Evolutionary conservation across 495 filamentous ascomycete genomes (phyloP).

Genomic region (Neurospora sp.): DNA sequence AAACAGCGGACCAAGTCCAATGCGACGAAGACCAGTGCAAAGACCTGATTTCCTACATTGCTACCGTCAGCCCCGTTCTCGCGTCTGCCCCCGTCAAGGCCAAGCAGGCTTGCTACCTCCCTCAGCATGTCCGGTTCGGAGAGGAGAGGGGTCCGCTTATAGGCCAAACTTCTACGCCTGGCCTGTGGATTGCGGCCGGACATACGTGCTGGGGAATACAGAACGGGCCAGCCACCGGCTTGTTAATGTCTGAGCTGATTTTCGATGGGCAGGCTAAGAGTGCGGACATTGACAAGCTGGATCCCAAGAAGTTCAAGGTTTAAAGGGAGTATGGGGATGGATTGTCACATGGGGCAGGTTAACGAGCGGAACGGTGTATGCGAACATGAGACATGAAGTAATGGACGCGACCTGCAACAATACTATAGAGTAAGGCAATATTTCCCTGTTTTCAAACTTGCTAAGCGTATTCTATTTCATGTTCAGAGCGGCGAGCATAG

Average conservation of each 20-base stretch:
- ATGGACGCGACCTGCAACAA: neutral
- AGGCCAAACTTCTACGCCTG: conserved; percentile 62
- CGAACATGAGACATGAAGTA: neutral
- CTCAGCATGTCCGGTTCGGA: conserved; percentile 53
- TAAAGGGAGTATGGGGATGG: conserved; percentile 10
- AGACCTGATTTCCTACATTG: conserved; percentile 77
- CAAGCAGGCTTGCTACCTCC: conserved; percentile 89
- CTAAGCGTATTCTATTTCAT: neutral
- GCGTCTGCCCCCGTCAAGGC: conserved; percentile 66
- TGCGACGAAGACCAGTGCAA: conserved; percentile 71
- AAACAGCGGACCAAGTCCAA: conserved; percentile 65
- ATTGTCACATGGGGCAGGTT: neutral
- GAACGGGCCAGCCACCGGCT: conserved; percentile 87
- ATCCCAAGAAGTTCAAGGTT: conserved; percentile 50
- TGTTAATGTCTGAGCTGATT: conserved; percentile 76
- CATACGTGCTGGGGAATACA: conserved; percentile 99
- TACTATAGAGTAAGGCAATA: neutral
- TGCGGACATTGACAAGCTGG: conserved; percentile 58
- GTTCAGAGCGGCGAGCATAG: neutral
- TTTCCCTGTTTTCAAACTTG: neutral
- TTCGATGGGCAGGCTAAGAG: conserved; percentile 72
- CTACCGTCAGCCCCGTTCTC: conserved; percentile 65
- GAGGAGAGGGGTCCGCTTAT: conserved; percentile 60
- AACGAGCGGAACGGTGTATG: neutral
- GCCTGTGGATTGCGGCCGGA: conserved; percentile 75